Base-by-base conservation (phyloP, 1,284 basidiomycete genomes). In the Microbotryum scabiosae region DNA sequence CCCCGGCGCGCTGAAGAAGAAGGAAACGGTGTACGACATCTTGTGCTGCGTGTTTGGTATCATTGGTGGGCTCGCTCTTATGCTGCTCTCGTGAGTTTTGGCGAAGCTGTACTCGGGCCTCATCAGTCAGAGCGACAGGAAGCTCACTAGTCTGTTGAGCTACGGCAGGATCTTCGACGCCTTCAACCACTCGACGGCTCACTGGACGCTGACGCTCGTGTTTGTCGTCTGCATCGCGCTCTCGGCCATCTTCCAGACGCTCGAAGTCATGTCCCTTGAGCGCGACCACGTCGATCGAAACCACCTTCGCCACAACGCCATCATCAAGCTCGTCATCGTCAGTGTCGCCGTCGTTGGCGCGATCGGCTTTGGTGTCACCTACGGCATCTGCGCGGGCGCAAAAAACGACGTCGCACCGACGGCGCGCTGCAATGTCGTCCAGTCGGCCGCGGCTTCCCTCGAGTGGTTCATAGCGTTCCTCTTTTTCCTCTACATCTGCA, bases 201-300 rank as follows among this genome's bases (percentile, higher is more conserved):
- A 81, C 68, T 80, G 79, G 79, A 68, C 70, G 30, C 76, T 78
- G 74, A 77, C 79, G 0, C 60, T 75, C 20, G 71, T 80, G 54
- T 81, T 81, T 66, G 72, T 81, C 58, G 74, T 78, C 41, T 74
- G 74, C 56, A 73, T 78, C 12, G 79, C 78, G 18, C 60, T 81
- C 18, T 76, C 75, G 16, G 79, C 79, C 36, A 73, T 78, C 50
- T 77, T 77, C 70, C 79, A 81, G 65, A 75, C 76, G 3, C 71
- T 74, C 36, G 76, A 81, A 66, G 69, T 80, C 44, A 74, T 76
- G 57, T 71, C 74, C 68, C 61, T 72, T 21, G 64, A 68, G 18
- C 57, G 63, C n/a, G 62, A 61, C 30, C 70, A 73, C 59, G 54
- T 54, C 30, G 75, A 79, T 45, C 69, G 77, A 41, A 61, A 65